Conservation (phyloP, 1,139 yeast species). For the Wickerhamomyces sp. region DNA sequence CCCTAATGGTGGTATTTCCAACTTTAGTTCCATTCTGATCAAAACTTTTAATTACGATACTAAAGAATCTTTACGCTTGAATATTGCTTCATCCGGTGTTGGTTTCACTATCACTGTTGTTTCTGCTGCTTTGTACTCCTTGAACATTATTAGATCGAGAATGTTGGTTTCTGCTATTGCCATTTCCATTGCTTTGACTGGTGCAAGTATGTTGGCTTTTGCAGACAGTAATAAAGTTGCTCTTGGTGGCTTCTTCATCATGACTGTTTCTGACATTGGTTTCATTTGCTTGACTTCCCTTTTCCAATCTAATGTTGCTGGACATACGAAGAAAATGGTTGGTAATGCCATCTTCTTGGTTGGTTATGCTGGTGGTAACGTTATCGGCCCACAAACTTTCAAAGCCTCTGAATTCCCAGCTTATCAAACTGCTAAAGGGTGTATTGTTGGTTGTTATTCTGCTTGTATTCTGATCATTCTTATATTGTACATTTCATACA, state of each 20-base stretch:
- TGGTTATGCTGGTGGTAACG: slow-evolving; percentile 45
- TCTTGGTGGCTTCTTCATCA: slow-evolving; percentile 38
- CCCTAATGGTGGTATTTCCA: slow-evolving; percentile 27
- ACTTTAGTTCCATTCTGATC: slow-evolving; percentile 14
- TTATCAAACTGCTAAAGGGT: slow-evolving; percentile 22
- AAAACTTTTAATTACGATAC: slow-evolving; percentile 30
- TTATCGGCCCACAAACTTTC: slow-evolving; percentile 45
- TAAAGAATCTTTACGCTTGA: slow-evolving; percentile 34
- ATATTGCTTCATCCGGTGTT: slow-evolving; percentile 33
- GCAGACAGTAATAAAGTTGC: slow-evolving; percentile 30
- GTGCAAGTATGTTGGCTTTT: slow-evolving; percentile 46
- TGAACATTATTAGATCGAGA: slow-evolving; percentile 37
- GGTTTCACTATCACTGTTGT: slow-evolving; percentile 26
- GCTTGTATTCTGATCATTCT: slow-evolving; percentile 11
- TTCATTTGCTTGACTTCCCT: slow-evolving; percentile 30
- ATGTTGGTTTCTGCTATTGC: slow-evolving; percentile 33
- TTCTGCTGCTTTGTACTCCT: slow-evolving; percentile 32
- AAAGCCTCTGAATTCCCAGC: slow-evolving; percentile 35
- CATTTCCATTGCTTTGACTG: slow-evolving; percentile 32
- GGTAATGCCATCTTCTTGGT: slow-evolving; percentile 40
- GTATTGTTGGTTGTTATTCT: slow-evolving; percentile 33
- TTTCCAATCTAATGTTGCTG: slow-evolving; percentile 29
- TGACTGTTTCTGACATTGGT: slow-evolving; percentile 31
- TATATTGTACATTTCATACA: slow-evolving; percentile 26
- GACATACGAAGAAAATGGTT: slow-evolving; percentile 32